Evolutionary conservation across 345 rosid species (phyloP).

Genomic region (Eutrema heterophyllum): DNA sequence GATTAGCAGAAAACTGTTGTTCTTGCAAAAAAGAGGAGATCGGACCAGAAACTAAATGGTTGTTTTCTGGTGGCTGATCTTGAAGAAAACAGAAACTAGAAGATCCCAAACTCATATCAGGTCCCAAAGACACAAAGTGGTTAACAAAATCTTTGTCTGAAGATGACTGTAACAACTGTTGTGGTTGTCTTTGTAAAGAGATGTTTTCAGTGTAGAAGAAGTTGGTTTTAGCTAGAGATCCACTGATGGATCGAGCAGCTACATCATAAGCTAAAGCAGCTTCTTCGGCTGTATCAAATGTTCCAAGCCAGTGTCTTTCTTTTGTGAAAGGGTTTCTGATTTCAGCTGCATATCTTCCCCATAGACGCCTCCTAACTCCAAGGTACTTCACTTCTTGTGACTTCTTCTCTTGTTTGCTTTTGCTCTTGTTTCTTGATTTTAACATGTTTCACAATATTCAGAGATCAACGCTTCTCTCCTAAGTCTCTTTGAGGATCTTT

Average conservation of each 20-base stretch:
- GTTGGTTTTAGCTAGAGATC: constrained; percentile 64
- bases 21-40: constrained; percentile 7
- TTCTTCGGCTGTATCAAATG: constrained; percentile 76
- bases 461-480: background rate
- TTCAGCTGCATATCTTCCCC: constrained; percentile 89
- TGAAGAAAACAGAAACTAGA: constrained; percentile 16
- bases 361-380: constrained; percentile 74
- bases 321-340: constrained; percentile 76
- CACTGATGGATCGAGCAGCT: constrained; percentile 72
- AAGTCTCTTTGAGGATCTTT: constrained; percentile 10
- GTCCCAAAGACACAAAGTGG: constrained; percentile 4
- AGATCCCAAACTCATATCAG: constrained; percentile 10
- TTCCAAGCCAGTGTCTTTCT: constrained; percentile 86
- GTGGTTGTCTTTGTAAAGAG: constrained; percentile 29
- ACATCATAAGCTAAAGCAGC: constrained; percentile 74
- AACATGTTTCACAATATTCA: constrained; percentile 3
- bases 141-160: constrained; percentile 18
- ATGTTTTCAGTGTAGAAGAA: constrained; percentile 60
- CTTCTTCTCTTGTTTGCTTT: constrained; percentile 42
- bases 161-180: constrained; percentile 37
- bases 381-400: constrained; percentile 46
- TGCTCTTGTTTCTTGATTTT: constrained; percentile 42
- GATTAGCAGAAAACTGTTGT: constrained; percentile 5
- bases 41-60: background rate
- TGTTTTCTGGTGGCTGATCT: constrained; percentile 8